Evolutionary conservation across 2,329 filamentous ascomycete genomes (phyloP), one percentile per base, ranked within the genome.

Genomic region (Rutstroemia sp.): DNA sequence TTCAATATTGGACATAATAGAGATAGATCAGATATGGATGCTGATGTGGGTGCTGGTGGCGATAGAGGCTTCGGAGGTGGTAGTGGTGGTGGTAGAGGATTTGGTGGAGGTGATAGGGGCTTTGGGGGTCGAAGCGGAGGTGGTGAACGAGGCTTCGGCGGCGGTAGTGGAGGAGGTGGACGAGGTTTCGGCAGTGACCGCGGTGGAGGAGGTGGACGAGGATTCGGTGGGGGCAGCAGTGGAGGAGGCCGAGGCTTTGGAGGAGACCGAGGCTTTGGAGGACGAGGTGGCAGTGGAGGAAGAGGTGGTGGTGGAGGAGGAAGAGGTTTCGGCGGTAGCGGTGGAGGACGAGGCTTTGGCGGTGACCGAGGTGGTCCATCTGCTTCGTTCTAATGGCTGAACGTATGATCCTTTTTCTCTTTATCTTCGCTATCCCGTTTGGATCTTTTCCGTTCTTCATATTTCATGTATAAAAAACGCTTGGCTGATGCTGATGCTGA

Each of bases 1-100:
- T 49, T 66, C 19, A 63, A 63, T 17, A 58, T 66, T 46, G 59
- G 57, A 17, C 17, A 45, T 12, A 21, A 17, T 25, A 25, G 23
- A 23, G 23, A 25, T 27, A 27, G 48, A 39, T 56, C 52, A 4
- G 39, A 37, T 34, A 53, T 39, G 48, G 57, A 25, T 19, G 6
- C n/a, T 21, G 57, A 57, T 25, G 53, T 44, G 21, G 45, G 58
- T 25, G 49, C 45, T 21, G 45, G 59, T 19, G 5, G 48, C 48
- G 53, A 48, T 19, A 39, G 58, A 10, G 50, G 58, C 9, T 49
- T 46, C 30, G 19, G 48, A 37, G 59, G 60, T 16, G 53, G 58
- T 17, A 51, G 56, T 30, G 56, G 23, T 23, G 23, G 23, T 23
- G 23, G 23, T 2, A 23, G 23, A 23, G 23, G 23, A 23, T 23